phyloP scores from a whole-genome alignment of 768 basidiomycete genomes.

The Boletus fagicola region DNA sequence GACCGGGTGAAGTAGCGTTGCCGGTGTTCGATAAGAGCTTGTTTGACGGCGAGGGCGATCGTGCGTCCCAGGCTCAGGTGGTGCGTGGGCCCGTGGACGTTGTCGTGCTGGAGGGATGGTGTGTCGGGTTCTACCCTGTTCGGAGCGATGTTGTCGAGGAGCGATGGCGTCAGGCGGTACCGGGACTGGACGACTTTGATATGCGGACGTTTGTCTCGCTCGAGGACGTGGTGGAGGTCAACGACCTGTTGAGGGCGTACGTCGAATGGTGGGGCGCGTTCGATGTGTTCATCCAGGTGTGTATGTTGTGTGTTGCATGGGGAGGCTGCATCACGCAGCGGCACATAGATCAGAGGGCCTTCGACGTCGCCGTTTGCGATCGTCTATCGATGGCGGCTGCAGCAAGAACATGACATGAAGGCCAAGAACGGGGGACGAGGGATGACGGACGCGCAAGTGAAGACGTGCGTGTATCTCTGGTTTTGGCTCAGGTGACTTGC shows the following conservation, averaged over 20 bases:
- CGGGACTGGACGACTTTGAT: constrained; percentile 31
- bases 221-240: constrained; percentile 60
- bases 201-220: constrained; percentile 41
- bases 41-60: constrained; percentile 80
- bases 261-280: constrained; percentile 67
- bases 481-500: not conserved
- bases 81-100: constrained; percentile 65
- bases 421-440: constrained; percentile 77
- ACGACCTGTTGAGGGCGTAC: constrained; percentile 61
- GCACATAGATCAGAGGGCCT: constrained; percentile 39
- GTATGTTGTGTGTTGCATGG: not conserved
- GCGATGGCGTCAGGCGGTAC: constrained; percentile 44
- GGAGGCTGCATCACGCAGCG: not conserved
- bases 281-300: constrained; percentile 70
- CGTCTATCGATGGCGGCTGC: constrained; percentile 83
- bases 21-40: constrained; percentile 90
- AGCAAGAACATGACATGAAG: constrained; percentile 93
- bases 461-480: constrained; percentile 36
- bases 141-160: constrained; percentile 46
- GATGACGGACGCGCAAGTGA: constrained; percentile 82
- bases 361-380: constrained; percentile 41
- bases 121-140: constrained; percentile 80
- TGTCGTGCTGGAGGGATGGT: constrained; percentile 96
- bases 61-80: constrained; percentile 43
- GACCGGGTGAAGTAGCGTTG: constrained; percentile 41